Evolutionary conservation across 2,329 filamentous ascomycete genomes (phyloP), one percentile per base, ranked within the genome.

Genomic region (Chalaropsis thielavioides): DNA sequence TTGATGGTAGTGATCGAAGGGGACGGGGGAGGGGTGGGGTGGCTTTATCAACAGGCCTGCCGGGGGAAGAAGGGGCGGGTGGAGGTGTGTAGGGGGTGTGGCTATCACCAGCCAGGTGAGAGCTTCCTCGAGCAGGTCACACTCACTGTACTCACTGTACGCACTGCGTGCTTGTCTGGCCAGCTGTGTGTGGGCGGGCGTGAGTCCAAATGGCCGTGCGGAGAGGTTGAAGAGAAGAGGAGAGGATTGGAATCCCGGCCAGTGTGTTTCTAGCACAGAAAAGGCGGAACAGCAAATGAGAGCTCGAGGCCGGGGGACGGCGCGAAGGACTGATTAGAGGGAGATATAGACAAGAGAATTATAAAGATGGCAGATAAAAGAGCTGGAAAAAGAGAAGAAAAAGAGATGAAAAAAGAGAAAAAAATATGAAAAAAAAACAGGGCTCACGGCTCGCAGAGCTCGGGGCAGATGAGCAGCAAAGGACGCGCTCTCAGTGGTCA

Each of bases 401-500:
- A 43, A 43, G 4, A 11, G 15, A n/a, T 43, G 17, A 6, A 31
- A 31, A 2, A 31, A 31, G 6, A 31, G 40, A 43, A n/a, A 13
- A 43, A 43, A 3, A 11, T 13, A n/a, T 43, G 17, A 6, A 31
- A 31, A 2, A 31, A 31, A 31, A 31, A 31, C n/a, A 49, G n/a
- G 44, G 44, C 44, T 49, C 24, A 31, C 24, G n/a, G 43, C 60
- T 61, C 15, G 40, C 60, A 61, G 40, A 61, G 38, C 17, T 11
- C 40, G 11, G 24, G 40, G 22, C 22, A 27, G 22, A 27, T 7
- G 38, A 61, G 13, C n/a, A 31, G 38, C 60, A 15, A 44, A 43
- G 17, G 60, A 27, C 24, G 27, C n/a, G 22, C 60, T 44, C 40
- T 61, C 22, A 61, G 13, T 61, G 60, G 60, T 61, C 40, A 61